Base-by-base conservation (phyloP, 768 basidiomycete genomes). In the Calocybe indica region DNA sequence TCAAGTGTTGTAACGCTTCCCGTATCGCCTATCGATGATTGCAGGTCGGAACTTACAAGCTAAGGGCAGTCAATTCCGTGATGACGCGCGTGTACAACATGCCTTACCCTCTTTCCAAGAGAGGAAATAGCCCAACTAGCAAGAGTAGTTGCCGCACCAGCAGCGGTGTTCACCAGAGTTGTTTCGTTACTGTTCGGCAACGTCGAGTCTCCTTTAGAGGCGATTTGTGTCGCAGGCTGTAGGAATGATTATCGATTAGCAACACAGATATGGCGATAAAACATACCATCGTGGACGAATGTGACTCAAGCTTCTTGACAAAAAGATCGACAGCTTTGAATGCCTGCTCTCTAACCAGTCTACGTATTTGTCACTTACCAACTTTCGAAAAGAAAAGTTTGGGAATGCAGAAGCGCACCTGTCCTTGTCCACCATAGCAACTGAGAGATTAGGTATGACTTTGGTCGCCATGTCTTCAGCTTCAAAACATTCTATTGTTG, bases 111-210 rank as follows among this genome's bases (percentile, higher is more conserved):
- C 68, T 83, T 93, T 28, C 88, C 83, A 0, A 97, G 58, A 0
- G 88, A 92, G 4, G 92, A 88, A 37, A 97, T 91, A 1, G 95
- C 95, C 95, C 95, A 98, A 5, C 93, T 92, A 10, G 95, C 94
- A 3, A 99, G 69, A 12, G 85, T 88, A 6, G 89, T 86, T 12
- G 94, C 95, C 2, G 93, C 94, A 0, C 92, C 93, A 0, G 92
- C 84, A 0, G 95, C 92, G 4, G 83, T 83, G 55, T 84, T 92
- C 11, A 90, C 90, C 2, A 96, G 66, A 8, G 74, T 79, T 55
- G 71, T 60, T 66, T 71, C 69, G 49, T 65, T 58, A 40, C 53
- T 58, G 31, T 67, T 52, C 46, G 68, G 55, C 22, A 22, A 22
- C 22, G 22, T 1, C 22, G 4, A 22, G 51, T 58, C 58, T 30